Percentiles rank a stretch among this genome's conserved stretches.
Evolutionary conservation across 805 yeast species (phyloP).

Genomic region (Nakazawaea ernobii): DNA sequence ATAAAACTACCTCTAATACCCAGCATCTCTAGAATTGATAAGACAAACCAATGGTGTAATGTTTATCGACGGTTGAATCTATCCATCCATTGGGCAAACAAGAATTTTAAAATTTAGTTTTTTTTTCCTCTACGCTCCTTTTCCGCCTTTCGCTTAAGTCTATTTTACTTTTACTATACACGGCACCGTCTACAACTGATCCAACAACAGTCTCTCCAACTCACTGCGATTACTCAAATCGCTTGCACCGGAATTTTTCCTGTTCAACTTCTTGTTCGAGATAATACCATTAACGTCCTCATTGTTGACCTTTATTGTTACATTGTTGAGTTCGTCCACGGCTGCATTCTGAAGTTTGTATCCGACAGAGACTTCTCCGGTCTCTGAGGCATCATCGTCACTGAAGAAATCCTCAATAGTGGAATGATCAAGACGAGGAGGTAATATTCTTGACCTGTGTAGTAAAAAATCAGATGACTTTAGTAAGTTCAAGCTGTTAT

Average conservation of each 20-base stretch:
- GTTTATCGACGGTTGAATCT: not conserved
- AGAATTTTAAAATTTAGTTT: too few species aligned
- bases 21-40: not conserved
- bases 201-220: slow-evolving; percentile 7
- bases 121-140: too few species aligned
- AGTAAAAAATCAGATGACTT: slow-evolving; percentile 7
- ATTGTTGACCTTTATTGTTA: not conserved
- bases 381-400: not conserved
- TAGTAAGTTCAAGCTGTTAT: not conserved
- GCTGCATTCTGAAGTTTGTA: too few species aligned
- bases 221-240: slow-evolving; percentile 10
- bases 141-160: not conserved
- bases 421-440: slow-evolving; percentile 1
- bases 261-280: not conserved
- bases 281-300: slow-evolving; percentile 8
- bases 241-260: slow-evolving; percentile 4
- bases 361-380: not conserved
- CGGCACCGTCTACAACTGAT: not conserved
- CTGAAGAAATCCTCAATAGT: slow-evolving; percentile 1
- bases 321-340: not conserved
- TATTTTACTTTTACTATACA: too few species aligned
- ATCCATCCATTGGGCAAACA: too few species aligned
- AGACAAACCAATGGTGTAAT: too few species aligned
- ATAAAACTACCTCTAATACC: too few species aligned
- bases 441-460: slow-evolving; percentile 3